Base-by-base conservation (phyloP, 352 stramenopile species). In the Pythium aquatile region DNA sequence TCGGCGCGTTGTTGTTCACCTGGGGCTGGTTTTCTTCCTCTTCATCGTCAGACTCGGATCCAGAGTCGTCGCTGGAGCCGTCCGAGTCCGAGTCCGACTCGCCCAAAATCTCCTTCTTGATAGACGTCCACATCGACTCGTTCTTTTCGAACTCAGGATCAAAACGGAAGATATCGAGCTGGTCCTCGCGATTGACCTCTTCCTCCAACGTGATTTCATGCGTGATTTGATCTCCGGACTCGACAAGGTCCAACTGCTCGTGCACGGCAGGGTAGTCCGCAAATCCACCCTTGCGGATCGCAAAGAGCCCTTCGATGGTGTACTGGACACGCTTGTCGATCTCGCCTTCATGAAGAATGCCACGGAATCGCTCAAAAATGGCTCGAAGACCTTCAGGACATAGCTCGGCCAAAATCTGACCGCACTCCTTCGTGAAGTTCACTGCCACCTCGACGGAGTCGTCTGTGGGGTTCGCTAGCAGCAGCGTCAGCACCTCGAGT, bases 281-380 rank as follows among this genome's bases (percentile, higher is more conserved):
- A 71, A 99, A 99, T 0, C 87, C 89, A 17, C 81, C 90, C 65
- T 98, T 99, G 44, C 96, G 91, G 63, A 98, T 94, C 11, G 96
- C 96, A 72, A 99, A 98, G 11, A 99, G 72, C 3, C 93, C 84
- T 74, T 99, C 97, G 47, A 99, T 99, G 49, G 97, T 98, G 79
- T 99, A 99, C 79, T 99, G 97, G 24, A 99, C 97, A 26, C 97
- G 81, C 69, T 99, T 98, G 70, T 98, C 97, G 56, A 99, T 97
- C 63, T 93, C 73, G 11, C 97, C 97, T 78, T 99, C 97, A 63
- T 99, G 97, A 6, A 99, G 76, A 65, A 99, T 98, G 26, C 89
- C 90, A 42, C 97, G 87, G 73, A 99, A 98, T 0, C 96, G 85
- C 66, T 99, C 97, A 72, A 99, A 98, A 46, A 99, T 97, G 3